Base-by-base conservation (phyloP, 441 rosid species). In the Corymbia citriodora region DNA sequence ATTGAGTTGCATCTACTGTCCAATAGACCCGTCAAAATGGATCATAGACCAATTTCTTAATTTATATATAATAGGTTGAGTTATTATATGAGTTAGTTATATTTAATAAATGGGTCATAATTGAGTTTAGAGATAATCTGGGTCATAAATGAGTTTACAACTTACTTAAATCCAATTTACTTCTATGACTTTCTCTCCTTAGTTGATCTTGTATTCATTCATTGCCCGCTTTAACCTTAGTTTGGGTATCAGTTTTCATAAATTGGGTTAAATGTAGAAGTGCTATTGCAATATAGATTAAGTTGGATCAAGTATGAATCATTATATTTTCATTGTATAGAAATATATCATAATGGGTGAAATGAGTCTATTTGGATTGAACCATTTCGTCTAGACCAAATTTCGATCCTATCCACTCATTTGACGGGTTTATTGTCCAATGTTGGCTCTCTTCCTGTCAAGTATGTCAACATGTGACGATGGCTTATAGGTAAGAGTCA, bases 371-470 rank as follows among this genome's bases (percentile, higher is more conserved):
- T 59, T 59, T 25, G 65, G 14, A 1, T 59, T 59, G 29, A n/a
- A 59, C 4, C 0, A 25, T 25, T 25, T 25, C 1, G 3, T 29
- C 25, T 7, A 7, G 1, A 25, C 10, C 13, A 59, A 0, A 59
- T 25, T 29, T 59, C 3, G n/a, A 25, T 25, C 65, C 65, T 23
- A 59, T 59, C 65, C n/a, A 59, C 63, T 23, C 23, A 57, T 57
- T 57, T 23, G 29, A 57, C 63, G 25, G 25, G 14, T 23, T 29
- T 57, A 23, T 7, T 19, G 25, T 19, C 12, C 1, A 48, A 8
- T 9, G 3, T 27, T 36, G 49, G 27, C 49, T 36, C 8, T 36
- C 27, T 33, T 9, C 23, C 8, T 1, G 2, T 36, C 23, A 2
- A 48, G 48, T 36, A 31, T 68, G 79, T 31, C 49, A 68, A n/a